These are phyloP conservation scores for Corynascus novoguineensis DNA, from an alignment of 495 filamentous ascomycete genomes.

Conservation along the genomic window DNA sequence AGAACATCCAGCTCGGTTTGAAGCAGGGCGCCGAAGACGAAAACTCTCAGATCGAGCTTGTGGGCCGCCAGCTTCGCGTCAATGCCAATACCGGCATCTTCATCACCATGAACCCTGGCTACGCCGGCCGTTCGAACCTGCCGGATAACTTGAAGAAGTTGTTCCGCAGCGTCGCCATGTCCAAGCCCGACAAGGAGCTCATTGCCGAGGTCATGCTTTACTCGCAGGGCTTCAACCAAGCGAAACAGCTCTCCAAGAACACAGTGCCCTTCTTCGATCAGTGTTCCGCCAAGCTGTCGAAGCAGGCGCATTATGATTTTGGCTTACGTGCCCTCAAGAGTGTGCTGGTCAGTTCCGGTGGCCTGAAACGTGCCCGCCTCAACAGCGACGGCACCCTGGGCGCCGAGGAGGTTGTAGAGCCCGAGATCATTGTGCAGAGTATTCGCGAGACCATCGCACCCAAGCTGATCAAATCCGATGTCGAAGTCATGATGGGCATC, in stretches of 20 bases:
- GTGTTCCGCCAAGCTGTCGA: conserved; percentile 73
- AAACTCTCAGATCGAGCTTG: conserved; percentile 83
- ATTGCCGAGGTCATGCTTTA: conserved; percentile 99
- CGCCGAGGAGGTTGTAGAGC: conserved; percentile 73
- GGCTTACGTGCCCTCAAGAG: conserved; percentile 96
- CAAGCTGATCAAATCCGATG: conserved; percentile 88
- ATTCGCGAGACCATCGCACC: conserved; percentile 97
- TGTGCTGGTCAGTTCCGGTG: conserved; percentile 94
- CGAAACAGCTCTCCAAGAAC: conserved; percentile 85
- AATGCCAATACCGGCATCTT: conserved; percentile 95
- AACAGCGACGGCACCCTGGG: conserved; percentile 49
- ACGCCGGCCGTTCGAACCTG: conserved; percentile 94
- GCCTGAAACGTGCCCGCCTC: conserved; percentile 81
- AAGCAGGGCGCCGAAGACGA: conserved; percentile 71
- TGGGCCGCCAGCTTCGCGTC: conserved; percentile 80
- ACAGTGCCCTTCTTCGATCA: conserved; percentile 97
- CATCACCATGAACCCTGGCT: conserved; percentile 99
- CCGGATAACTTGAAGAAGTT: conserved; percentile 99
- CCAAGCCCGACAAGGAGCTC: conserved; percentile 97
- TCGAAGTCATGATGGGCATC: conserved; percentile 77
- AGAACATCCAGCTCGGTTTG: conserved; percentile 95
- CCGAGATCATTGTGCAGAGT: conserved; percentile 98
- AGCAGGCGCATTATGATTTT: conserved; percentile 99
- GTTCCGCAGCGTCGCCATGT: conserved; percentile 99
- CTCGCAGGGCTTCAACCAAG: conserved; percentile 96